These are phyloP conservation scores for Helotiales sp. DNA, from an alignment of 2,329 filamentous ascomycete species.

Conservation along the genomic window DNA sequence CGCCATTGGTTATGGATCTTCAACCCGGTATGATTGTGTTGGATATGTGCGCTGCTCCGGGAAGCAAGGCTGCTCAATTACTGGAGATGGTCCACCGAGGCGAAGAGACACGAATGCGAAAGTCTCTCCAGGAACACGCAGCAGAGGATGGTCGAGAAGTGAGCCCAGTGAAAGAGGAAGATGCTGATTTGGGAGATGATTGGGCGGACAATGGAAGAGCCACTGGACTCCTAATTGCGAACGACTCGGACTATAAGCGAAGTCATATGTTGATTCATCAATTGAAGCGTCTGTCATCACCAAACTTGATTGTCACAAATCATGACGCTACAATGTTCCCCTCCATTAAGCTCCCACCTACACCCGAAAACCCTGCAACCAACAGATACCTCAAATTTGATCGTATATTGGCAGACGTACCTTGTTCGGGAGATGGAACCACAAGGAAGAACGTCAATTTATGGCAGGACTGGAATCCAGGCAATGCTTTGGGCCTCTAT, in stretches of 20 bases:
- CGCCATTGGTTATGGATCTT: slow-evolving; percentile 88
- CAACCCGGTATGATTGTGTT: slow-evolving; percentile 89
- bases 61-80: slow-evolving; percentile 94
- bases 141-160: slow-evolving; percentile 59
- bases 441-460: slow-evolving; percentile 89
- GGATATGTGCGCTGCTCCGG: slow-evolving; percentile 94
- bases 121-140: slow-evolving; percentile 65
- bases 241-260: slow-evolving; percentile 95
- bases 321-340: slow-evolving; percentile 97
- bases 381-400: slow-evolving; percentile 91
- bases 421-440: slow-evolving; percentile 94
- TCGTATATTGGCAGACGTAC: slow-evolving; percentile 92
- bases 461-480: slow-evolving; percentile 93
- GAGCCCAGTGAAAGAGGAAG: slow-evolving; percentile 48
- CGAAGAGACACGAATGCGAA: slow-evolving; percentile 82
- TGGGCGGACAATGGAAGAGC: slow-evolving; percentile 78
- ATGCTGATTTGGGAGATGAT: slow-evolving; percentile 51
- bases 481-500: slow-evolving; percentile 84
- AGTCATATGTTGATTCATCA: slow-evolving; percentile 98
- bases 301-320: slow-evolving; percentile 95
- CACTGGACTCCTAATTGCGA: slow-evolving; percentile 90
- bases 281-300: slow-evolving; percentile 93
- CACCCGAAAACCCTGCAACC: slow-evolving; percentile 52
- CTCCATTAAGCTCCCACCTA: slow-evolving; percentile 77
- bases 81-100: slow-evolving; percentile 92